Evolutionary conservation across 1,284 basidiomycete species (phyloP), one percentile per base, ranked within the genome.

Genomic region (Ceratobasidium sp.): DNA sequence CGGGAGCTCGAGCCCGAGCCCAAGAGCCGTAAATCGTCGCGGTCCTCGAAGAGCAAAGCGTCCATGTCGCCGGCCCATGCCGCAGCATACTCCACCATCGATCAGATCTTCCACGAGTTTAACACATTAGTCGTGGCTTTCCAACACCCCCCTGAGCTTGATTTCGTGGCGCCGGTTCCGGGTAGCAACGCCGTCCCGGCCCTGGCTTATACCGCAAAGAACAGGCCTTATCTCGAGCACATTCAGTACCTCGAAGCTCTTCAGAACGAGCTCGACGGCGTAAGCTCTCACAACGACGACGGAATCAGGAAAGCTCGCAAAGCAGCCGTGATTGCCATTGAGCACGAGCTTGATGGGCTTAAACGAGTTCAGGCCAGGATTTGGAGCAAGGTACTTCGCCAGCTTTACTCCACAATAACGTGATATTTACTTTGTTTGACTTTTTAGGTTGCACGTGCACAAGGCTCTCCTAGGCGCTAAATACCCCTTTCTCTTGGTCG

Each of bases 71-170:
- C 55, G 23, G 55, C 39, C n/a, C 23, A 45, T 26, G 3, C 8
- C 26, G 53, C 43, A 14, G 53, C 67, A 8, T 16, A 39, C 16
- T 36, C 39, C 30, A 55, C 53, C 4, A 70, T 70, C 18, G 18
- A 59, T 2, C n/a, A 32, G 4, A 46, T 70, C 43, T 4, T 23
- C 8, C n/a, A 48, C 55, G 67, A 70, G 30, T 9, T 70, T n/a
- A 28, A 58, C 30, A 1, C 12, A 6, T 16, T 23, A 10, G 30
- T 50, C n/a, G 12, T 58, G 14, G 23, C 53, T 1, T 70, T 58
- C 55, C 12, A 69, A 9, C 39, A 26, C 43, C 67, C 67, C n/a
- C 6, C 36, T 14, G 36, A 41, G 23, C 67, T 70, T 34, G 67
- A 70, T 21, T 70, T 70, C 41, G 28, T 28, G 26, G n/a, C 52